These are phyloP conservation scores for Linum usitatissimum DNA, from an alignment of 345 rosid species.

Conservation along the genomic window DNA sequence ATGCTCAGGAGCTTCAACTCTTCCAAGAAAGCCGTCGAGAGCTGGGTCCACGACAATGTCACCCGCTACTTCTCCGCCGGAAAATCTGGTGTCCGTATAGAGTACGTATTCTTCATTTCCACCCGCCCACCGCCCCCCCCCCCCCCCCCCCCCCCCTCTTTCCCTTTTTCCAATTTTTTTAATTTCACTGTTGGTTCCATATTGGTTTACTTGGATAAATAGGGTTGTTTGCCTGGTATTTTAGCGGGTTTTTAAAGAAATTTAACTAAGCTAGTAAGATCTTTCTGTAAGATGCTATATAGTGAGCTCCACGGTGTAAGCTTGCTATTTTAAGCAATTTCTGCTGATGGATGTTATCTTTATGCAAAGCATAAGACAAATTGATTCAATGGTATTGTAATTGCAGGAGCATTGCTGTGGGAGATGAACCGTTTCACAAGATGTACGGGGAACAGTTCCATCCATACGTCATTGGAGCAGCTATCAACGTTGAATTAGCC, in stretches of 20 bases:
- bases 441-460: constrained; percentile 58
- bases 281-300: no score
- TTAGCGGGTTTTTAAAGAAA: no score
- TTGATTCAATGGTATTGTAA: neutral
- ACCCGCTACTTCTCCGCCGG: constrained; percentile 63
- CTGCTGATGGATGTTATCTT: neutral
- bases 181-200: neutral
- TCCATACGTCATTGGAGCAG: constrained; percentile 70
- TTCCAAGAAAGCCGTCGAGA: constrained; percentile 56
- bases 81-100: constrained; percentile 43
- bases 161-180: neutral
- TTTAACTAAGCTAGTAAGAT: no score
- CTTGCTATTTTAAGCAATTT: no score
- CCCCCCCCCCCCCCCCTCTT: no score
- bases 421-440: constrained; percentile 73
- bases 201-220: no score
- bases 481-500: constrained; percentile 64
- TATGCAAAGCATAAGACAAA: neutral
- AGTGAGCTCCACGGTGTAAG: no score
- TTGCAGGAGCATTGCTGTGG: constrained; percentile 67
- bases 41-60: constrained; percentile 95
- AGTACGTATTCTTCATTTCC: constrained; percentile 27
- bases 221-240: no score
- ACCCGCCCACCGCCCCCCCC: no score
- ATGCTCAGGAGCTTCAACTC: constrained; percentile 61